Evolutionary conservation across 2,329 filamentous ascomycete genomes (phyloP).

Genomic region (Trichoderma oligosporum): DNA sequence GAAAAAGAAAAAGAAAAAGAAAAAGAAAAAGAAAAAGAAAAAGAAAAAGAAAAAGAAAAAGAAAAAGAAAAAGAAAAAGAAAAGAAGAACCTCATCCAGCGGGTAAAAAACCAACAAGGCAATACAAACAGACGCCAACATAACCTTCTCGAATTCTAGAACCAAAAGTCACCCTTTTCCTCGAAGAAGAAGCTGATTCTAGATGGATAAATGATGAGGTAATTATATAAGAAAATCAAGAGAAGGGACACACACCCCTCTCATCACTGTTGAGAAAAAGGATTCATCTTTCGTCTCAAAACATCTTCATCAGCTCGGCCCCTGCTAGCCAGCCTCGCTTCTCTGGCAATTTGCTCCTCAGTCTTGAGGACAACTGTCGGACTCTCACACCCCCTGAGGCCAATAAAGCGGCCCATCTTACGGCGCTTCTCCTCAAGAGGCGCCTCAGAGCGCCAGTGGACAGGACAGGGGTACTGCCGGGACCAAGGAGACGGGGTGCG

Average conservation of each 20-base stretch:
- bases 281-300: slow-evolving; percentile 44
- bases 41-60: too few species aligned
- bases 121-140: slow-evolving; percentile 3
- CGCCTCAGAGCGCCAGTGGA: slow-evolving; percentile 56
- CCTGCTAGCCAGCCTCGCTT: slow-evolving; percentile 38
- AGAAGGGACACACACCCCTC: neutral
- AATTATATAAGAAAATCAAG: neutral
- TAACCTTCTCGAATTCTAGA: neutral
- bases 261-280: slow-evolving; percentile 22
- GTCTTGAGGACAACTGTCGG: slow-evolving; percentile 36
- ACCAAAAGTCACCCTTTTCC: neutral
- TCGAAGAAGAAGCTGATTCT: slow-evolving; percentile 2
- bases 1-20: too few species aligned
- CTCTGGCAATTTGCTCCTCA: slow-evolving; percentile 47
- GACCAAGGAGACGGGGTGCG: slow-evolving; percentile 53
- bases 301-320: slow-evolving; percentile 45
- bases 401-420: slow-evolving; percentile 71
- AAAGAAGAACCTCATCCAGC: neutral
- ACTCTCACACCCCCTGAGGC: slow-evolving; percentile 55
- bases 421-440: slow-evolving; percentile 64
- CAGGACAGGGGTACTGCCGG: slow-evolving; percentile 62
- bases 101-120: neutral
- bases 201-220: slow-evolving; percentile 3
- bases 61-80: neutral
- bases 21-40: too few species aligned